Base-by-base conservation (phyloP, 768 basidiomycete species). In the Podaxis sp. region DNA sequence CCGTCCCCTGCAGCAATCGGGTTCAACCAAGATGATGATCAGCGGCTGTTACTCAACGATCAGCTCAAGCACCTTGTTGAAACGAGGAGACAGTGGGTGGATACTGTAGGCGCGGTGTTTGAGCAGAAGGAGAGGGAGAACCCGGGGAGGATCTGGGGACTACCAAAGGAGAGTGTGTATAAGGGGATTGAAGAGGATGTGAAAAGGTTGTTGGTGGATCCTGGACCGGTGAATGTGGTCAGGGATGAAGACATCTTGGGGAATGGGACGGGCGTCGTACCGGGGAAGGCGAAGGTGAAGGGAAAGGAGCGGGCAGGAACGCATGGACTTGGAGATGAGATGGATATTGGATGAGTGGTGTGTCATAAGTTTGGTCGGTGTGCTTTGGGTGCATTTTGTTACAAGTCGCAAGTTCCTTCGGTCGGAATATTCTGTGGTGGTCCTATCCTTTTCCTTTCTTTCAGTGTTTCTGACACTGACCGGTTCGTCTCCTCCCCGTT, bases 31-130 rank as follows among this genome's bases (percentile, higher is more conserved):
- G 89, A 90, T 70, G 88, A 89, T 27, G 85, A 88, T 55, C 82
- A 86, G 68, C 71, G 73, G 63, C 73, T 93, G 27, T 77, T 82
- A 29, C 82, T 94, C 25, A 82, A 85, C 36, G 87, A 92, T 25
- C 84, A 87, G 68, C 73, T 96, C 61, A 80, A 79, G 66, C 83
- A 87, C 62, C 80, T 94, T 29, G 86, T 98, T 15, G 84, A 85
- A 66, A 90, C 88, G 64, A 80, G 96, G 41, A 77, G 86, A 66
- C 79, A 88, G 66, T 95, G 94, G 88, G 89, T 94, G 22, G 84
- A 90, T 55, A 79, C 75, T 40, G 85, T 98, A 4, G 93, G 92
- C 8, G 75, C 76, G 5, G 80, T 90, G 63, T 94, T 98, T 68
- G 87, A 90, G 33, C 78, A 84, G 75, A 89, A 89, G 81, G 87